Conservation (phyloP, 2,329 filamentous ascomycete genomes). For the Monilinia aucupariae region DNA sequence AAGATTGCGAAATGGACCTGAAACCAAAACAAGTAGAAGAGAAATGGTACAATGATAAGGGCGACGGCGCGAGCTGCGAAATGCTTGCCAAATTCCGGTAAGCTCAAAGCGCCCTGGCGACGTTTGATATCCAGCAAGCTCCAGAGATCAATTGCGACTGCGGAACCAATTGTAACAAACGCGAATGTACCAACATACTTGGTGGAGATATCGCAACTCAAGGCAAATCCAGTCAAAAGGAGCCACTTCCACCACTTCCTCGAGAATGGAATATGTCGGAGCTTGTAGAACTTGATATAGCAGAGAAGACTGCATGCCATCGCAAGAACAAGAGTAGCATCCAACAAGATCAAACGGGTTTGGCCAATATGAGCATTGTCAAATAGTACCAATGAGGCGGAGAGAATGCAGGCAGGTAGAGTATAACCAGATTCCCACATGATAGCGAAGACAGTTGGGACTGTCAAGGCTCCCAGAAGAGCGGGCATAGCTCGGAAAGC, state of each 20-base stretch:
- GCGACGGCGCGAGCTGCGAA: conserved; percentile 82
- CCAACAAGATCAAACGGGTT: conserved; percentile 88
- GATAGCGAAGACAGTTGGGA: conserved; percentile 90
- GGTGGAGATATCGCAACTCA: conserved; percentile 96
- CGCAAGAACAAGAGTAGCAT: conserved; percentile 88
- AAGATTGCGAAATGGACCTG: conserved; percentile 96
- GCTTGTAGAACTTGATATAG: conserved; percentile 98
- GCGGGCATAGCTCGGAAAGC: conserved; percentile 92
- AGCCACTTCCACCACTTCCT: conserved; percentile 99
- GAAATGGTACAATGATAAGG: conserved; percentile 83
- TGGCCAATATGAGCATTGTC: conserved; percentile 98
- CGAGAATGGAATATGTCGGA: conserved; percentile 80
- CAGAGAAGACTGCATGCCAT: conserved; percentile 92
- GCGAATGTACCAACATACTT: conserved; percentile 97
- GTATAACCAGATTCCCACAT: conserved; percentile 99
- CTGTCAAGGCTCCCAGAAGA: conserved; percentile 83
- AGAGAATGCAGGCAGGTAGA: conserved; percentile 82
- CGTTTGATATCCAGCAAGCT: conserved; percentile 86
- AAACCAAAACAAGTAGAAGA: conserved; percentile 99
- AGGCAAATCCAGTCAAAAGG: conserved; percentile 83
- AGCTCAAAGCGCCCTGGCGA: conserved; percentile 69
- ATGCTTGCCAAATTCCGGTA: conserved; percentile 80
- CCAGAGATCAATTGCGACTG: conserved; percentile 92
- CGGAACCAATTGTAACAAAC: conserved; percentile 93
- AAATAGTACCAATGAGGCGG: conserved; percentile 80